Evolutionary conservation across 371 early-diverging fungal species (phyloP).

Genomic region (Funneliformis caledonium): DNA sequence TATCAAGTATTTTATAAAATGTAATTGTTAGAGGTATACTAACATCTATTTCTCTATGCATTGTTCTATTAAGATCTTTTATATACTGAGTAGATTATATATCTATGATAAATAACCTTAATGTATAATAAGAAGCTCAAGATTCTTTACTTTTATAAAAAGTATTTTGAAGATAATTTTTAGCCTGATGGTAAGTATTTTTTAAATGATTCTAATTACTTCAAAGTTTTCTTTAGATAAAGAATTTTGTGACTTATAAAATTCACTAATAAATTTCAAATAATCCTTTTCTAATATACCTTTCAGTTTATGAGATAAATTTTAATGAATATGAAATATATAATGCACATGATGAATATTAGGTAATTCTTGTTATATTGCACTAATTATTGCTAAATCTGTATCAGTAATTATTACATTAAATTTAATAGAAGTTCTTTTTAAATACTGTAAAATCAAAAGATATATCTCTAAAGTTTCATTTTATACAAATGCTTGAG

Average conservation of each 20-base stretch:
- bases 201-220: no score
- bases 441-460: background rate
- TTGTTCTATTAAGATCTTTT: no score
- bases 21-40: no score
- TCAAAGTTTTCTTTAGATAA: background rate
- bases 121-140: no score
- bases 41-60: no score
- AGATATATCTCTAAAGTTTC: background rate
- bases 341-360: background rate
- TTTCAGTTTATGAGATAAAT: background rate
- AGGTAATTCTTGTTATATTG: background rate
- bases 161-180: background rate
- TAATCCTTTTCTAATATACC: background rate
- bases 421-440: background rate
- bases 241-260: background rate
- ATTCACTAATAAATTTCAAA: background rate
- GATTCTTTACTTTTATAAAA: background rate
- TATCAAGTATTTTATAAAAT: no score
- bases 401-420: background rate
- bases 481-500: background rate
- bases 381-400: background rate
- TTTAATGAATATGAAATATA: background rate
- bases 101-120: no score
- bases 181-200: background rate
- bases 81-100: no score